Evolutionary conservation across 306 rosid species (phyloP).

Genomic region (cucumber (Cucumis sativus)): Cucumber_9930_V3 NC_026656.2:358001-358500

Average conservation of each 20-base stretch:
- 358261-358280: constrained; percentile 7
- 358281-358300: constrained; percentile 18
- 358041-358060: background rate
- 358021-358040: background rate
- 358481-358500: too few relatives aligned
- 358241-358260: constrained; percentile 23
- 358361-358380: background rate
- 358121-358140: background rate
- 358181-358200: constrained; percentile 40
- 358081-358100: constrained; percentile 55
- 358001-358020: background rate
- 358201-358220: constrained; percentile 10
- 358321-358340: background rate
- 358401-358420: background rate
- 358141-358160: background rate
- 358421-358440: background rate
- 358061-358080: constrained; percentile 44
- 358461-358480: too few relatives aligned
- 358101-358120: constrained; percentile 59
- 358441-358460: too few relatives aligned
- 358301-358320: background rate
- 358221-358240: constrained; percentile 27
- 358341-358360: too few relatives aligned
- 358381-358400: background rate
- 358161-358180: constrained; percentile 43